These are phyloP conservation scores for Penicillium sp. DNA, from an alignment of 2,329 filamentous ascomycete species.

Conservation along the genomic window DNA sequence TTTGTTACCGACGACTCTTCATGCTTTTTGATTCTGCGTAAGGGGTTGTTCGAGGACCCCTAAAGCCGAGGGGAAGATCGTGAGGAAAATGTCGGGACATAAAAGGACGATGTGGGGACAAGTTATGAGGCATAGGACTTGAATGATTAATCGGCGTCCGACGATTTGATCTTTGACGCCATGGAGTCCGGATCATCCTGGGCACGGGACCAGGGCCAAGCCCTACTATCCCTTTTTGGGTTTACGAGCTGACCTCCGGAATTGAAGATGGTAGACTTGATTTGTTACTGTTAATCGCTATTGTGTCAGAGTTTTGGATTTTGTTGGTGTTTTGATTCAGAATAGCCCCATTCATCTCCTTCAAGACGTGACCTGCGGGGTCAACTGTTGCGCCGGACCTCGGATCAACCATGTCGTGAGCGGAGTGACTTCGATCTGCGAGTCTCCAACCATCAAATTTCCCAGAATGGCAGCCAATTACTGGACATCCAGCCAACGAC, in stretches of 20 bases:
- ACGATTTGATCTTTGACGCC: constrained; percentile 36
- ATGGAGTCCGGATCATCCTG: constrained; percentile 20
- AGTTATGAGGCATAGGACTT: constrained; percentile 4
- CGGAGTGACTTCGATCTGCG: constrained; percentile 3
- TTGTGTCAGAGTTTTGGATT: neutral
- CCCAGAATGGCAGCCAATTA: constrained; percentile 82
- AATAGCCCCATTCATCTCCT: constrained; percentile 2
- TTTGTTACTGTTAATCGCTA: neutral
- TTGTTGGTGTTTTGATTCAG: neutral
- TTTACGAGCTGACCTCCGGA: constrained; percentile 2
- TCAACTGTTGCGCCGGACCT: constrained; percentile 4
- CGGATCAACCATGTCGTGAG: constrained; percentile 11
- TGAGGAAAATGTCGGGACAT: constrained; percentile 22
- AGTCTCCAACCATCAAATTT: constrained; percentile 4
- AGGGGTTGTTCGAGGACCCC: neutral
- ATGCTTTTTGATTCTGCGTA: constrained; percentile 35
- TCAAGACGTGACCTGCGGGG: constrained; percentile 10
- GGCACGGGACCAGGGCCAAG: constrained; percentile 31
- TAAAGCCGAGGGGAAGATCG: constrained; percentile 4
- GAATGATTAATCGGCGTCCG: constrained; percentile 35
- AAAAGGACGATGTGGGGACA: constrained; percentile 19
- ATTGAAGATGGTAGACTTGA: neutral
- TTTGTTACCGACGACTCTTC: constrained; percentile 47
- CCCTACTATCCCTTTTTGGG: constrained; percentile 34
- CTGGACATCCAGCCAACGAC: constrained; percentile 90